These are phyloP conservation scores for Bothriochloa decipiens DNA, from an alignment of 176 grass and related monocot genomes.

Conservation along the genomic window DNA sequence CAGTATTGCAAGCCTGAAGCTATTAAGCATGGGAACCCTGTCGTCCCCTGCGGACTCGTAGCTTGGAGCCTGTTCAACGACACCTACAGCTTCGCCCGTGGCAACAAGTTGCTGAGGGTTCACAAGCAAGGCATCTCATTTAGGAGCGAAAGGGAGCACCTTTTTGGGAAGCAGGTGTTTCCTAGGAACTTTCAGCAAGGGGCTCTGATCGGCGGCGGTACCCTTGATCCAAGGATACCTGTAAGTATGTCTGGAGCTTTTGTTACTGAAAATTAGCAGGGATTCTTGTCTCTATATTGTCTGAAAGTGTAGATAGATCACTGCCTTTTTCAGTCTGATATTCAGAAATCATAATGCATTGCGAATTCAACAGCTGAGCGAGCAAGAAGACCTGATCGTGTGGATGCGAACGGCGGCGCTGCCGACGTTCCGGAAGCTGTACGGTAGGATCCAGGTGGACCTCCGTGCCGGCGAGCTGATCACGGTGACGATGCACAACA, in stretches of 20 bases:
- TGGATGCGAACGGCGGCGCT: conserved; percentile 78
- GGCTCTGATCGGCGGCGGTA: conserved; percentile 53
- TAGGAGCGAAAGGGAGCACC: conserved; percentile 58
- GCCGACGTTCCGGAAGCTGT: conserved; percentile 76
- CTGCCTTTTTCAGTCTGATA: no score
- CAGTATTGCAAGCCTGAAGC: conserved; percentile 63
- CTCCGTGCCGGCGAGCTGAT: conserved; percentile 52
- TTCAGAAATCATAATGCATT: no score
- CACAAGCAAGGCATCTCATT: conserved; percentile 65
- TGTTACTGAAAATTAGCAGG: no score
- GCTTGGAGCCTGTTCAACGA: conserved; percentile 91
- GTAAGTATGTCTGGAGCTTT: conserved; percentile 30
- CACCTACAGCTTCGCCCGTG: conserved; percentile 58
- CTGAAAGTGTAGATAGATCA: no score
- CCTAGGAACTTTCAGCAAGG: conserved; percentile 72
- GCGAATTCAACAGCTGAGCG: conserved; percentile 48
- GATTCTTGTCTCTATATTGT: no score
- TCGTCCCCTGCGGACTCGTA: conserved; percentile 67
- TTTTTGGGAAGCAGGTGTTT: conserved; percentile 64
- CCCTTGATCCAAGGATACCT: conserved; percentile 52
- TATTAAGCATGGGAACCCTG: conserved; percentile 32
- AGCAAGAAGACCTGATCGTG: conserved; percentile 75
- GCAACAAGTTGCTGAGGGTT: conserved; percentile 44
- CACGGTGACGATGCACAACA: conserved; percentile 55
- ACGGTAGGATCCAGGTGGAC: conserved; percentile 63